phyloP scores from a whole-genome alignment of 441 rosid species.

The Pelargonium myrrhifolium region DNA sequence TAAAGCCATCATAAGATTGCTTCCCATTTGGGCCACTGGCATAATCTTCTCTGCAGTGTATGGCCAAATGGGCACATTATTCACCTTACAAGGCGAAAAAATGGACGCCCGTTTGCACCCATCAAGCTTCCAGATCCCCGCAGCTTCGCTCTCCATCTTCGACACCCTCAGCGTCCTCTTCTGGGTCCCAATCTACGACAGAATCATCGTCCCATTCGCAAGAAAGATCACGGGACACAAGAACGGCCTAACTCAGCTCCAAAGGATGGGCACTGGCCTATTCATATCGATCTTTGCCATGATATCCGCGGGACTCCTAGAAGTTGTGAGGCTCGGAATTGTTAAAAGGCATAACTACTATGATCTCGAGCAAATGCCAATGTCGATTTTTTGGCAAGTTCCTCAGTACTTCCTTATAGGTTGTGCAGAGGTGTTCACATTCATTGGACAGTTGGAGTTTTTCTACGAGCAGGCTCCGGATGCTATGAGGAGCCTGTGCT shows the following conservation, averaged over 20 bases:
- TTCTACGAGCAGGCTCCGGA: constrained; percentile 94
- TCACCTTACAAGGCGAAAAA: constrained; percentile 80
- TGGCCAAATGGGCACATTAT: constrained; percentile 81
- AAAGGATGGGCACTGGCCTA: constrained; percentile 86
- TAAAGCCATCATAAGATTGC: constrained; percentile 60
- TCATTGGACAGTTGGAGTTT: constrained; percentile 83
- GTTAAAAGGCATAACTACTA: constrained; percentile 52
- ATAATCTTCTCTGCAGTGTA: constrained; percentile 73
- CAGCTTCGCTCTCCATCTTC: constrained; percentile 84
- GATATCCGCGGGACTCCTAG: constrained; percentile 58
- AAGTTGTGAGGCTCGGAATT: constrained; percentile 46
- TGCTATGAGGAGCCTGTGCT: constrained; percentile 87
- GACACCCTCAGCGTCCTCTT: constrained; percentile 81
- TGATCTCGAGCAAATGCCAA: constrained; percentile 48
- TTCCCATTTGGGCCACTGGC: constrained; percentile 87
- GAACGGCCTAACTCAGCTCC: constrained; percentile 87
- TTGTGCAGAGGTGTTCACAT: constrained; percentile 84
- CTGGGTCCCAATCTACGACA: constrained; percentile 82
- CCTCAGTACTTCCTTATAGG: constrained; percentile 84
- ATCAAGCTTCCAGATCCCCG: constrained; percentile 53
- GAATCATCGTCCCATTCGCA: constrained; percentile 53
- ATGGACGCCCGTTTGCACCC: constrained; percentile 82
- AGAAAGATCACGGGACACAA: constrained; percentile 68
- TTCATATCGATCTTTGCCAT: constrained; percentile 69
- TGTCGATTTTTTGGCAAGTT: constrained; percentile 87